Evolutionary conservation across 495 filamentous ascomycete species (phyloP), one percentile per base, ranked within the genome.

Genomic region (Xylaria venustula): DNA sequence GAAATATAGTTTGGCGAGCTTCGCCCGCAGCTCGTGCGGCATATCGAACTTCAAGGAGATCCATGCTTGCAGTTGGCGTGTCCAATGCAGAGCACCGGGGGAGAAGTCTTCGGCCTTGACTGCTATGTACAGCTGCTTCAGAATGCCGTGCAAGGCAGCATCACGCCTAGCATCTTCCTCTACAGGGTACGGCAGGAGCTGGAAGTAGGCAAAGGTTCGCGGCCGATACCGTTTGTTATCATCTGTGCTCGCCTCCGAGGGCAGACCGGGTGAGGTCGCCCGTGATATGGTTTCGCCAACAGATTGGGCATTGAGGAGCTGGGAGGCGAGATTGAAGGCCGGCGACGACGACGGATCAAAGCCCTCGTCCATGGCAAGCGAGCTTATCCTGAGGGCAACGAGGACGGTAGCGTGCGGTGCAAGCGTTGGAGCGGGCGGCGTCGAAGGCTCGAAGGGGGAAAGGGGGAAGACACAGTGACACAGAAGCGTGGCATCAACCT

Each of bases 1-100:
- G 77, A 95, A 99, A 74, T 97, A 99, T 19, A 99, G 79, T 69
- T 85, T 90, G 17, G 92, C 89, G 22, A 99, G 87, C 71, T 85
- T 90, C 58, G 92, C 85, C 50, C 94, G 82, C 45, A 93, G 87
- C 61, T 86, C 86, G 55, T 88, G 83, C 45, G 92, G 90, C 58
- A 94, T 90, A 75, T 98, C 95, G 70, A 97, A 99, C 77, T 99
- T 99, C 69, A 98, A 83, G 8, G 88, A 88, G 23, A 99, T 80
- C 95, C 94, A 99, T 76, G 89, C 92, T 69, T 91, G 84, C 20
- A 99, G 86, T 81, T 98, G 93, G 65, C 94, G 86, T 54, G 94
- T 97, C 95, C 95, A 99, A 75, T 98, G 93, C 20, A 96, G 81
- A 12, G 94, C 94, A 15, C 94, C 95, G 0, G 94, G 90, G 52